These are phyloP conservation scores for Cavenderia fasciculata DNA, from an alignment of 78 protist species.

Conservation along the genomic window DNA sequence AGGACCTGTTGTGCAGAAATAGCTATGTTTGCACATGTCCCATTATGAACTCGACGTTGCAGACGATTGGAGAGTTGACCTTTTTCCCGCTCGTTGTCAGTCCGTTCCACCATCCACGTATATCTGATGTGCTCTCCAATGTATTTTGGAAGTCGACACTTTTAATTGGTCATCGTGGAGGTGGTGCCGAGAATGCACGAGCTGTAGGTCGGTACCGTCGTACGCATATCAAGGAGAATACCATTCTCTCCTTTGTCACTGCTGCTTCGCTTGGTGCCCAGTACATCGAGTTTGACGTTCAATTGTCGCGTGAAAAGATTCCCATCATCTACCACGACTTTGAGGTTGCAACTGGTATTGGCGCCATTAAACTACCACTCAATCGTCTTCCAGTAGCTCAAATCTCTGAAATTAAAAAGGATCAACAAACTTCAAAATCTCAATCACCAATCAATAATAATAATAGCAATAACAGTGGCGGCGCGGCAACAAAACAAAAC, in stretches of 20 bases:
- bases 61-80: slow-evolving; percentile 33
- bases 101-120: slow-evolving; percentile 53
- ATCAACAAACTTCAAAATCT: slow-evolving; percentile 1
- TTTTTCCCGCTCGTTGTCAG: slow-evolving; percentile 50
- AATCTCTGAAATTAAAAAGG: neutral
- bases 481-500: neutral
- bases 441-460: neutral
- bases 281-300: slow-evolving; percentile 87
- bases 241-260: slow-evolving; percentile 81
- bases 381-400: slow-evolving; percentile 26
- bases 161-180: slow-evolving; percentile 79
- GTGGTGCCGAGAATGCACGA: slow-evolving; percentile 78
- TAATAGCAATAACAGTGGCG: neutral
- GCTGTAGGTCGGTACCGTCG: slow-evolving; percentile 45
- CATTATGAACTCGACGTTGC: slow-evolving; percentile 46
- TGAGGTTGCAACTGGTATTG: slow-evolving; percentile 5
- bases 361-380: slow-evolving; percentile 41
- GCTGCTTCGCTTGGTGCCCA: slow-evolving; percentile 85
- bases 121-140: slow-evolving; percentile 20
- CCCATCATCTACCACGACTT: slow-evolving; percentile 86
- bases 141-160: slow-evolving; percentile 64
- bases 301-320: slow-evolving; percentile 71
- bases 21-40: slow-evolving; percentile 9
- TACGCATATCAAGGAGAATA: slow-evolving; percentile 86
- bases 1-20: neutral